These are phyloP conservation scores for Annulohypoxylon nitens DNA, from an alignment of 495 filamentous ascomycete genomes.

Conservation along the genomic window DNA sequence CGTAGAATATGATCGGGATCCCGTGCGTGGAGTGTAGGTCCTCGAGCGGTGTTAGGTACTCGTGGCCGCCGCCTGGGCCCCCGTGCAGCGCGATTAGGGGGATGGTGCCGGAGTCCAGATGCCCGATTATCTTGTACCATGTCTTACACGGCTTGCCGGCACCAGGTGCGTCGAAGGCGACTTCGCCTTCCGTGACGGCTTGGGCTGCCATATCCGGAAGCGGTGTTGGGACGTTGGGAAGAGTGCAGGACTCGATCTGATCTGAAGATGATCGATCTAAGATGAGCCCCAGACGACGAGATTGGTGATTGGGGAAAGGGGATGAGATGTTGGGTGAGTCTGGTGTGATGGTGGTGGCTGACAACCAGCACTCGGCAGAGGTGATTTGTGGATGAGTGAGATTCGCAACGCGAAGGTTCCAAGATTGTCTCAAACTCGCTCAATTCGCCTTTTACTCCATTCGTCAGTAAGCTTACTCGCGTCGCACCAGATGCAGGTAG, in stretches of 20 bases:
- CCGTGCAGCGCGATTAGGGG: conserved; percentile 61
- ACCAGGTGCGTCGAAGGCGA: conserved; percentile 54
- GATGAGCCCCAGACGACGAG: background rate
- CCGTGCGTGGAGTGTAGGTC: conserved; percentile 54
- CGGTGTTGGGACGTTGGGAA: background rate
- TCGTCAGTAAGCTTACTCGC: background rate
- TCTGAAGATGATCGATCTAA: background rate
- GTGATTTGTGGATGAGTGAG: background rate
- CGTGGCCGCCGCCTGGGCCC: conserved; percentile 62
- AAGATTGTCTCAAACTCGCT: background rate
- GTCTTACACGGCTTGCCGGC: conserved; percentile 59
- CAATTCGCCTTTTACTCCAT: background rate
- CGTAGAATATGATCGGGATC: conserved; percentile 67
- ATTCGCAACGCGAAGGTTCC: background rate
- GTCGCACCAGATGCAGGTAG: background rate
- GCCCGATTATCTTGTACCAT: conserved; percentile 55
- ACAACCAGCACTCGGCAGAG: background rate
- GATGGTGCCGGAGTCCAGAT: background rate
- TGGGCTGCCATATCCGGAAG: conserved; percentile 20
- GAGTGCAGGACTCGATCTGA: background rate
- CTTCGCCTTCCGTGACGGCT: conserved; percentile 42
- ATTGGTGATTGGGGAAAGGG: background rate
- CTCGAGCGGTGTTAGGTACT: conserved; percentile 59
- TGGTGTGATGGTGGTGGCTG: background rate
- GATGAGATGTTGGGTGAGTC: background rate